These are phyloP conservation scores for Pichia kudriavzevii DNA, from an alignment of 1,139 yeast genomes.

Conservation along the genomic window DNA sequence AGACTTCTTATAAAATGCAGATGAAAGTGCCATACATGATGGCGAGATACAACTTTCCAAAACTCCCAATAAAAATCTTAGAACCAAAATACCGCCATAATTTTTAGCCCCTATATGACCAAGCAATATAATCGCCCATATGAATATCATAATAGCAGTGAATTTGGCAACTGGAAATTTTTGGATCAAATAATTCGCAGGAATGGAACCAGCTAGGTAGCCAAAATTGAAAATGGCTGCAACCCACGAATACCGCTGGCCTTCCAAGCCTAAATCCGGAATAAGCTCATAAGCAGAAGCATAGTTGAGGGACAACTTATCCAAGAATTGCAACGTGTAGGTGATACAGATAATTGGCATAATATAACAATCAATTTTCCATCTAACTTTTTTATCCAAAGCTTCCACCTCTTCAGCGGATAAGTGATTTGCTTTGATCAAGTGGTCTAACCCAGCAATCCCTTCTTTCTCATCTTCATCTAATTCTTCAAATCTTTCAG, in stretches of 20 bases:
- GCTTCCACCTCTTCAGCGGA: too few relatives aligned
- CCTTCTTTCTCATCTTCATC: too few relatives aligned
- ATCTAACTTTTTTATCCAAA: too few relatives aligned
- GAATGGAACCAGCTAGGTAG: slow-evolving; percentile 37
- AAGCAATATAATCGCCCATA: slow-evolving; percentile 18
- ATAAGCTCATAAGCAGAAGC: too few relatives aligned
- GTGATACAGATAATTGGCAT: slow-evolving; percentile 12
- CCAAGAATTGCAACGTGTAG: slow-evolving; percentile 14
- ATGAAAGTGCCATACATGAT: slow-evolving; percentile 40
- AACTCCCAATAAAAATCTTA: slow-evolving; percentile 36
- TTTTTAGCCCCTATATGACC: slow-evolving; percentile 19
- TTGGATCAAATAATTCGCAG: slow-evolving; percentile 30
- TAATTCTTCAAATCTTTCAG: too few relatives aligned
- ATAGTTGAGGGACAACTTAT: slow-evolving; percentile 13
- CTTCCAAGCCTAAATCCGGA: too few relatives aligned
- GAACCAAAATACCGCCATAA: slow-evolving; percentile 37
- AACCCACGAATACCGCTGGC: slow-evolving; percentile 42
- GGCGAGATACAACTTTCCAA: slow-evolving; percentile 49
- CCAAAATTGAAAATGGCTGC: slow-evolving; percentile 42
- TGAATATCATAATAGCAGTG: slow-evolving; percentile 28
- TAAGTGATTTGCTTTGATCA: too few relatives aligned
- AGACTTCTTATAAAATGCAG: slow-evolving; percentile 45
- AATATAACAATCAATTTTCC: slow-evolving; percentile 14
- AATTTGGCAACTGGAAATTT: slow-evolving; percentile 28
- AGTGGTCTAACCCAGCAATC: too few relatives aligned